Base-by-base conservation (phyloP, 257 asterid genomes). In the Nicotiana tabacum region DNA sequence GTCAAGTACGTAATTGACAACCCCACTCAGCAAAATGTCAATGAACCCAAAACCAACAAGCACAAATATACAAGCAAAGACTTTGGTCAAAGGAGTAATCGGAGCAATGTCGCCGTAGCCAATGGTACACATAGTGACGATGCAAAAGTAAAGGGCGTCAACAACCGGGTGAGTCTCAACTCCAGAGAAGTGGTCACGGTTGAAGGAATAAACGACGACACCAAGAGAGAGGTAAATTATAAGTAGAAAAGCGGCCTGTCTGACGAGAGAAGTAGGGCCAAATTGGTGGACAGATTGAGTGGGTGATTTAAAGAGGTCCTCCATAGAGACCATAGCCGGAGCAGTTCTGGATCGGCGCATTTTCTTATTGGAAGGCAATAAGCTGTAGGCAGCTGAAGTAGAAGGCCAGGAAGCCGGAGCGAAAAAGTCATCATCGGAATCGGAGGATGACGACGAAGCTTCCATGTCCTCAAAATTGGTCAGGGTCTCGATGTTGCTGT, bases 91-190 rank as follows among this genome's bases (percentile, higher is more conserved):
- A 9, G 89, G 68, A 78, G 91, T 91, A 65, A 78, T 85, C 7
- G 98, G 98, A 10, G 94, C 89, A 85, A 93, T 93, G 82, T 93
- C 98, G 5, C 98, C 98, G 21, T 93, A 93, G 4, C 98, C 98
- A 72, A 93, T 93, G 2, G 98, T 93, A 83, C 98, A 92, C 98
- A 93, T 92, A 35, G 98, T 93, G 70, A 93, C 98, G 81, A 93
- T 91, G 82, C 97, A 92, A 68, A 93, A 93, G 78, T 93, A 93
- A 43, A 93, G 84, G 37, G 95, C 98, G 85, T 93, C 98, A 39
- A 93, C 97, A 12, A 89, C 92, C 3, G 95, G 91, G 76, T 91
- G 94, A 2, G 98, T 93, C 56, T 91, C 91, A 18, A 74, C 56
- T 56, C 88, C 94, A 60, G 82, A 82, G 84, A 93, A 92, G 82